These are phyloP conservation scores for Paramecium bursaria DNA, from an alignment of 73 alveolate genomes.

Conservation along the genomic window DNA sequence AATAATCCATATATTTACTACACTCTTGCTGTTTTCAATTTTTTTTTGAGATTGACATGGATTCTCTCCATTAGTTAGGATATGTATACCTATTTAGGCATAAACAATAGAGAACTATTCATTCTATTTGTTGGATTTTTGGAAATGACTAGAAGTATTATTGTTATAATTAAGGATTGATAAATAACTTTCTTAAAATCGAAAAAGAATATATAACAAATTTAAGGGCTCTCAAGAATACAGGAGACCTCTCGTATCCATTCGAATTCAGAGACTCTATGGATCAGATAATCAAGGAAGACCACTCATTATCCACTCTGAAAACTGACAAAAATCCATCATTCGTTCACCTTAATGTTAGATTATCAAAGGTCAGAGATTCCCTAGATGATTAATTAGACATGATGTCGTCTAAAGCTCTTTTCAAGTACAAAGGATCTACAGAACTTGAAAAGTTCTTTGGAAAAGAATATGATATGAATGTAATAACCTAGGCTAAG, in stretches of 20 bases:
- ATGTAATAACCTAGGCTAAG: constrained; percentile 10
- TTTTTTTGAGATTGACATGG: constrained; percentile 49
- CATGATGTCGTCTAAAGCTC: neutral
- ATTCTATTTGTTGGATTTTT: constrained; percentile 18
- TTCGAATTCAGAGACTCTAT: neutral
- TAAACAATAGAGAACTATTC: constrained; percentile 29
- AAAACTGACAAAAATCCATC: neutral
- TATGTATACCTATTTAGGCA: constrained; percentile 17
- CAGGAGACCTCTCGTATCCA: constrained; percentile 19
- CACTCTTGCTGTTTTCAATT: neutral
- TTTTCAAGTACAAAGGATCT: neutral
- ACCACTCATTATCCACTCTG: neutral
- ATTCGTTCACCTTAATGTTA: neutral
- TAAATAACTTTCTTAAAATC: constrained; percentile 47
- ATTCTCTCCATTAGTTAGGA: neutral
- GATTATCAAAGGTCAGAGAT: neutral
- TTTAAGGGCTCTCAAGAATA: constrained; percentile 35
- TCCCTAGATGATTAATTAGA: neutral
- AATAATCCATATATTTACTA: constrained; percentile 45
- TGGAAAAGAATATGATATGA: constrained; percentile 31
- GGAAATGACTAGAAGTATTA: constrained; percentile 52
- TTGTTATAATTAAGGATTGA: neutral
- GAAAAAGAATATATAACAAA: constrained; percentile 56
- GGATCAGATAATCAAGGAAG: neutral
- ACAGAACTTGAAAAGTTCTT: neutral